A percentile compares a stretch with the other conserved stretches of the same genome.
Evolutionary conservation across 768 basidiomycete species (phyloP).

Genomic region (Vararia minispora): DNA sequence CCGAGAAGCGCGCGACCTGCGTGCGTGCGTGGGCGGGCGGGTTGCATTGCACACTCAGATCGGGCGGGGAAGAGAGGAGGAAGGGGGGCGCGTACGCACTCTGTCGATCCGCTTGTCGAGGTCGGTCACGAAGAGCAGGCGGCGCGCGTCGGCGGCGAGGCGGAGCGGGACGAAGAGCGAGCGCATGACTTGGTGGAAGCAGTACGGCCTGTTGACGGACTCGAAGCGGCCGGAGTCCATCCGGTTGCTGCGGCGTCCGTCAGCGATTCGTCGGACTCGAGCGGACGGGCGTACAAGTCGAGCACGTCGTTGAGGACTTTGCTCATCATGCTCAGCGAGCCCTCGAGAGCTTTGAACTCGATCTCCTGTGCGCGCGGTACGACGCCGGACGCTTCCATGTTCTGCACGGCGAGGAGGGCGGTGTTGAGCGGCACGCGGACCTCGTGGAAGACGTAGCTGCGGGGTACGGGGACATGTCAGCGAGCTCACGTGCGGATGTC

Average conservation of each 20-base stretch:
- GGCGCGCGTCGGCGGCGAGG: slow-evolving; percentile 55
- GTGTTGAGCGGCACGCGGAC: slow-evolving; percentile 78
- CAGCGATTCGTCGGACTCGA: background rate
- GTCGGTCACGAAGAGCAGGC: slow-evolving; percentile 53
- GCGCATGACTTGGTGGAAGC: slow-evolving; percentile 68
- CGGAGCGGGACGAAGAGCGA: slow-evolving; percentile 62
- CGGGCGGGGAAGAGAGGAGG: background rate
- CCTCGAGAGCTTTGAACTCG: slow-evolving; percentile 79
- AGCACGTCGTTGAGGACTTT: slow-evolving; percentile 77
- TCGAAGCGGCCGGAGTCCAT: slow-evolving; percentile 86
- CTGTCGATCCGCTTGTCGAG: slow-evolving; percentile 60
- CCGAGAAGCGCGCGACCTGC: slow-evolving; percentile 48
- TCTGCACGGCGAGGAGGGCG: slow-evolving; percentile 81
- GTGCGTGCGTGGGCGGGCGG: slow-evolving; percentile 1
- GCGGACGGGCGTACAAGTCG: slow-evolving; percentile 41
- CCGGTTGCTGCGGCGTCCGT: slow-evolving; percentile 42
- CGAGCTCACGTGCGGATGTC: no score
- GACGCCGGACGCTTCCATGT: slow-evolving; percentile 72
- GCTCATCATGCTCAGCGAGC: slow-evolving; percentile 80
- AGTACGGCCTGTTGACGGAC: slow-evolving; percentile 46
- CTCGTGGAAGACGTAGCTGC: slow-evolving; percentile 71
- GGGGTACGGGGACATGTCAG: slow-evolving; percentile 1
- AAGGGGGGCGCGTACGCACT: slow-evolving; percentile 27
- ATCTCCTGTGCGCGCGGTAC: slow-evolving; percentile 70
- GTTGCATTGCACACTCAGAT: background rate